These are phyloP conservation scores for Tetraselmis striata DNA, from an alignment of 139 green algal species.

Conservation along the genomic window DNA sequence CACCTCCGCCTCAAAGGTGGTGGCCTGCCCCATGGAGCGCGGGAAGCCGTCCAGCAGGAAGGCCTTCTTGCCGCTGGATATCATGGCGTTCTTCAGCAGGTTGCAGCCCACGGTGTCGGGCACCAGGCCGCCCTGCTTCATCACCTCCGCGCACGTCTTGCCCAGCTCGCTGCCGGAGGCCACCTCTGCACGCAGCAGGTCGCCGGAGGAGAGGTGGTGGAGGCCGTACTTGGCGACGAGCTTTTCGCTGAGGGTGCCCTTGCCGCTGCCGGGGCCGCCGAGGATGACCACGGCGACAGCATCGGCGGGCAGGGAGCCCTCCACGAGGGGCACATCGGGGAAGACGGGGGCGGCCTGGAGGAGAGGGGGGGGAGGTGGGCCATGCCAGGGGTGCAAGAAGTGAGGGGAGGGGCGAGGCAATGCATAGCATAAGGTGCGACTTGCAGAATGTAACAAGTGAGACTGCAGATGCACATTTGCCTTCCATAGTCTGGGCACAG, in stretches of 20 bases:
- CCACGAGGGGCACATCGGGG: background rate
- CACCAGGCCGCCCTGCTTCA: conserved; percentile 78
- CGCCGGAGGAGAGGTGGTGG: conserved; percentile 53
- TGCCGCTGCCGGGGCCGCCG: conserved; percentile 78
- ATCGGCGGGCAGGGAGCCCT: conserved; percentile 11
- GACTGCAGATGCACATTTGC: too few relatives aligned
- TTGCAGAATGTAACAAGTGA: too few relatives aligned
- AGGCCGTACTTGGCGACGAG: conserved; percentile 61
- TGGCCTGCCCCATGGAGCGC: conserved; percentile 71
- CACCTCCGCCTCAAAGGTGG: background rate
- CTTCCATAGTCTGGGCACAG: too few relatives aligned
- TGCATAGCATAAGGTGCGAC: too few relatives aligned
- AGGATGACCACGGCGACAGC: conserved; percentile 53
- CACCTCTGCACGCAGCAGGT: conserved; percentile 73
- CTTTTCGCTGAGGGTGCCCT: conserved; percentile 80
- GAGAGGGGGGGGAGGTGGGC: too few relatives aligned
- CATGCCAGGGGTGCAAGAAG: too few relatives aligned
- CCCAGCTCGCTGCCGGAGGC: conserved; percentile 45
- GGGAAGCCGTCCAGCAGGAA: conserved; percentile 94
- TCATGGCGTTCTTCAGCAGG: conserved; percentile 71
- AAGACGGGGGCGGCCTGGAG: background rate
- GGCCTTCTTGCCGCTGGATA: conserved; percentile 27
- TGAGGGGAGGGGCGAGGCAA: too few relatives aligned
- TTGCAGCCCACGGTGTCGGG: conserved; percentile 33
- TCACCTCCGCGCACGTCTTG: conserved; percentile 60